phyloP scores from a whole-genome alignment of 257 asterid genomes.

The Primulina eburnea region DNA sequence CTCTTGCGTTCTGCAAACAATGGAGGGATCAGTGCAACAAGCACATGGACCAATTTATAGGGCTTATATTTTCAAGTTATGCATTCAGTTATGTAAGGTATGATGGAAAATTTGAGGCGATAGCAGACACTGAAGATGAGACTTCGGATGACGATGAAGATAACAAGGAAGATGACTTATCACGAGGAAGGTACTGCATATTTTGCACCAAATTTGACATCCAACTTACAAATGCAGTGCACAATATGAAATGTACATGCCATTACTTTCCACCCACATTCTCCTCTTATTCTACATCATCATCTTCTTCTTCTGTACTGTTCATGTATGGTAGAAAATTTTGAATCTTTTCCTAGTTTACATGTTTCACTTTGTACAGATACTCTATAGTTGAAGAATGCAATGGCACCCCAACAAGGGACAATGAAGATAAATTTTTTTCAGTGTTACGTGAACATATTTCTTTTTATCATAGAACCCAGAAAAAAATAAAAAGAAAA shows the following conservation, averaged over 20 bases:
- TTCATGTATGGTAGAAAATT: slow-evolving; percentile 33
- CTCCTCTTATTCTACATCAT: slow-evolving; percentile 42
- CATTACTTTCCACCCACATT: slow-evolving; percentile 44
- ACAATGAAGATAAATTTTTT: slow-evolving; percentile 22
- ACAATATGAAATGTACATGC: slow-evolving; percentile 64
- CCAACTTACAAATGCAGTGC: slow-evolving; percentile 44
- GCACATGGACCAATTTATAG: slow-evolving; percentile 31
- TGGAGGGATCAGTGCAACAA: slow-evolving; percentile 39
- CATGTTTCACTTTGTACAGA: slow-evolving; percentile 29
- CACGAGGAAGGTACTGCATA: slow-evolving; percentile 55
- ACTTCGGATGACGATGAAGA: slow-evolving; percentile 40
- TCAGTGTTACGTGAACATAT: neutral
- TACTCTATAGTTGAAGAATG: slow-evolving; percentile 24
- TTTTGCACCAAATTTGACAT: slow-evolving; percentile 75
- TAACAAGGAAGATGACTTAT: slow-evolving; percentile 29
- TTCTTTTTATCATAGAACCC: no score
- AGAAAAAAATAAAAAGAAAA: no score
- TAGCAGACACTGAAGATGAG: slow-evolving; percentile 34
- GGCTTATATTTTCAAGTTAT: slow-evolving; percentile 42
- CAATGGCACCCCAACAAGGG: slow-evolving; percentile 8
- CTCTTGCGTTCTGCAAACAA: slow-evolving; percentile 43
- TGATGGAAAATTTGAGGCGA: slow-evolving; percentile 42
- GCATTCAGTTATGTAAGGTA: slow-evolving; percentile 51
- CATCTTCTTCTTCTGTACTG: slow-evolving; percentile 53
- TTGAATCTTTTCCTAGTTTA: slow-evolving; percentile 25